Conservation (phyloP, 1,284 basidiomycete genomes). For the Tremellales sp. region DNA sequence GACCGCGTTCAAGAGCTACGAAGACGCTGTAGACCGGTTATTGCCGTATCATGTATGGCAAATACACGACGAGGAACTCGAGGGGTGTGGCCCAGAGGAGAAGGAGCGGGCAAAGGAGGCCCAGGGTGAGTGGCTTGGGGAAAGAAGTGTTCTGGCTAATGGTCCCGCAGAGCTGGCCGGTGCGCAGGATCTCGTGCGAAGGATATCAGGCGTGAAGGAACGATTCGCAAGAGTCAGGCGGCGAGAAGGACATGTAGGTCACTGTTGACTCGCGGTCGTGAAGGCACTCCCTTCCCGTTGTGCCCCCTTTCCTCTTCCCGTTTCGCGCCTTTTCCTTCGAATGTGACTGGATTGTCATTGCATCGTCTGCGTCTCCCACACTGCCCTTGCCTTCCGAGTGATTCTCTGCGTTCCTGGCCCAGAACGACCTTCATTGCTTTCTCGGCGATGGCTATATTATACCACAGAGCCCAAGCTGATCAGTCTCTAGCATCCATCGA, state of each 20-base stretch:
- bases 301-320: not conserved
- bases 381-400: too few relatives aligned
- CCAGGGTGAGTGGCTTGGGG: slow-evolving; percentile 11
- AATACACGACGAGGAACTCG: slow-evolving; percentile 39
- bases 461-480: slow-evolving; percentile 5
- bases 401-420: too few relatives aligned
- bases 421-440: too few relatives aligned
- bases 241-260: slow-evolving; percentile 34
- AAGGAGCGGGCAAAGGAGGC: slow-evolving; percentile 8
- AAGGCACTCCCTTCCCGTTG: not conserved
- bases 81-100: slow-evolving; percentile 5
- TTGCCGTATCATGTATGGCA: slow-evolving; percentile 46
- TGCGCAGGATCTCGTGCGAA: slow-evolving; percentile 12
- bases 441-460: not conserved
- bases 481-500: slow-evolving; percentile 23
- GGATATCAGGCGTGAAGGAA: slow-evolving; percentile 24
- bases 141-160: not conserved
- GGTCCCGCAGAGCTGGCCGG: slow-evolving; percentile 15
- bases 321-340: not conserved
- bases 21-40: slow-evolving; percentile 36
- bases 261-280: not conserved
- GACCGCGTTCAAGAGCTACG: slow-evolving; percentile 26
- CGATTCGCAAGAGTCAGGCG: slow-evolving; percentile 26
- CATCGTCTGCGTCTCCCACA: too few relatives aligned
- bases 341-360: too few relatives aligned